A percentile compares a stretch with the other conserved stretches of the same genome.
Conservation (phyloP, 108 stramenopile genomes). For the Thalassiosira profunda region DNA sequence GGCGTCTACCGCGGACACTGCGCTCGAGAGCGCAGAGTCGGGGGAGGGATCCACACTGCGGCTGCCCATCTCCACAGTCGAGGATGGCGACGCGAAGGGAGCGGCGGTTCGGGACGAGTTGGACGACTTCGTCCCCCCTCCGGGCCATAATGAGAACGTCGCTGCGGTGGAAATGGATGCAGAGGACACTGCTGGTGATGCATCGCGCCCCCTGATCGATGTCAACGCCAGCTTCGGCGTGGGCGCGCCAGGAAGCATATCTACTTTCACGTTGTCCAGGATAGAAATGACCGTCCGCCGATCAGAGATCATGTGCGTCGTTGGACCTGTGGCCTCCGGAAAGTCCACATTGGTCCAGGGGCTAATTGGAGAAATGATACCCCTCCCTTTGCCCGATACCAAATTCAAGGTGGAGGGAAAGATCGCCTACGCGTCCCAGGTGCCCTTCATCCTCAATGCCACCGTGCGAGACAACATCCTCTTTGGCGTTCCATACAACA, state of each 20-base stretch:
- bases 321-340: slow-evolving; percentile 89
- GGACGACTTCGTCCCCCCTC: too few relatives aligned
- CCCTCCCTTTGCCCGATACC: slow-evolving; percentile 35
- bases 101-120: too few relatives aligned
- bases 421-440: slow-evolving; percentile 93
- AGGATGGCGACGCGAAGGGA: background rate
- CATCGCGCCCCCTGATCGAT: background rate
- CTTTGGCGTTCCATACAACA: slow-evolving; percentile 82
- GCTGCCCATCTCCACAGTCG: background rate
- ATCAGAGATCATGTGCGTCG: slow-evolving; percentile 66
- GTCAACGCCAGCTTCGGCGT: background rate
- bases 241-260: slow-evolving; percentile 8
- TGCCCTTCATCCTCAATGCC: slow-evolving; percentile 94
- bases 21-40: too few relatives aligned
- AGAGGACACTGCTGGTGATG: slow-evolving; percentile 3
- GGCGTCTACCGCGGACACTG: too few relatives aligned
- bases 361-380: slow-evolving; percentile 77
- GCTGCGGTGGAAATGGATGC: slow-evolving; percentile 9
- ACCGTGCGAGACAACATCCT: slow-evolving; percentile 96
- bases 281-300: slow-evolving; percentile 53
- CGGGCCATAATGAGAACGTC: background rate
- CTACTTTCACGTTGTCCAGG: slow-evolving; percentile 53
- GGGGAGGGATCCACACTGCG: too few relatives aligned
- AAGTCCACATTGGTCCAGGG: slow-evolving; percentile 84
- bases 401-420: slow-evolving; percentile 41